Conservation (phyloP, 306 rosid genomes). For the Pachyrhizus erosus region DNA sequence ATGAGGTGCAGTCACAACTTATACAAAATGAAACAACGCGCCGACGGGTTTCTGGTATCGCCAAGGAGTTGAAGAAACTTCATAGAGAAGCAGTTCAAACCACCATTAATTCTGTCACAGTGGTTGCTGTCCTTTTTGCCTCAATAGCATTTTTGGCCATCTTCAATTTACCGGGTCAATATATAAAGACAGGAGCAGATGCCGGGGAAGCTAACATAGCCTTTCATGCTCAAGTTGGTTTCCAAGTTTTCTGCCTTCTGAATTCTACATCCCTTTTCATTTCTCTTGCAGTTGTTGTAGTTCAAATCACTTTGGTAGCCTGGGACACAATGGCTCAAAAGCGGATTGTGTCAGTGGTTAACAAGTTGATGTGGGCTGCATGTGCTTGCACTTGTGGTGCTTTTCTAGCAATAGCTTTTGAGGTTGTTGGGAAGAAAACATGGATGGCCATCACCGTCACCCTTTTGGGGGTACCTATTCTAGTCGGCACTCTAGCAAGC, state of each 20-base stretch:
- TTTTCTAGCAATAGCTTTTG: conserved; percentile 76
- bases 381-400: conserved; percentile 97
- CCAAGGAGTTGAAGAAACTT: conserved; percentile 90
- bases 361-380: conserved; percentile 97
- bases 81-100: conserved; percentile 95
- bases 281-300: conserved; percentile 93
- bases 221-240: conserved; percentile 53
- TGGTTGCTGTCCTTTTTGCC: conserved; percentile 93
- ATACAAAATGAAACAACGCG: conserved; percentile 83
- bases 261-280: conserved; percentile 90
- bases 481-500: conserved; percentile 83
- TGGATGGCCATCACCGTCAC: conserved; percentile 94
- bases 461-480: conserved; percentile 73
- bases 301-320: conserved; percentile 96
- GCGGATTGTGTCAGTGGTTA: conserved; percentile 92
- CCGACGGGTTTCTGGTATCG: conserved; percentile 88
- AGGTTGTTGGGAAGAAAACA: conserved; percentile 67
- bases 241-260: conserved; percentile 78
- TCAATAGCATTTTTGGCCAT: conserved; percentile 96
- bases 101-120: conserved; percentile 84
- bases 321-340: conserved; percentile 96
- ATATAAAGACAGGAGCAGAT: no score
- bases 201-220: conserved; percentile 83
- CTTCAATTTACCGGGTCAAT: conserved; percentile 96
- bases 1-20: conserved; percentile 90